phyloP scores from a whole-genome alignment of 805 yeast species.

The Suhomyces xylopsoci region DNA sequence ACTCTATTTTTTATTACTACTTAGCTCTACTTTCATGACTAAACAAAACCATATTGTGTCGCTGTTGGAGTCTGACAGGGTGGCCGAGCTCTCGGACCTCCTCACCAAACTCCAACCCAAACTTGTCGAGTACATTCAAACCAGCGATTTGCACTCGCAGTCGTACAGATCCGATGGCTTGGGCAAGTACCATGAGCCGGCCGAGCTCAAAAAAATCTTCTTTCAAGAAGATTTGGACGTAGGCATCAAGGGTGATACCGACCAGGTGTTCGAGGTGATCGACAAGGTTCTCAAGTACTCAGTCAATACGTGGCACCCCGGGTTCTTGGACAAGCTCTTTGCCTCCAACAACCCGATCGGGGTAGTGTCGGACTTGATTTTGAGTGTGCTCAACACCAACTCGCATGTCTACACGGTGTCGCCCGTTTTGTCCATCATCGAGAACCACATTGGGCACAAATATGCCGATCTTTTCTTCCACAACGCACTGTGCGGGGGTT shows the following conservation, averaged over 20 bases:
- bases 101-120: slow-evolving; percentile 50
- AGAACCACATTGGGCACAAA: slow-evolving; percentile 60
- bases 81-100: slow-evolving; percentile 53
- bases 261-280: slow-evolving; percentile 44
- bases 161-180: slow-evolving; percentile 40
- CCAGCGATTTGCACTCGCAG: slow-evolving; percentile 37
- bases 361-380: slow-evolving; percentile 63
- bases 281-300: slow-evolving; percentile 61
- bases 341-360: slow-evolving; percentile 89
- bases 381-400: slow-evolving; percentile 74
- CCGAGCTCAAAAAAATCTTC: slow-evolving; percentile 36
- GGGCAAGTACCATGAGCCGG: slow-evolving; percentile 54
- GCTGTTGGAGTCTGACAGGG: slow-evolving; percentile 49
- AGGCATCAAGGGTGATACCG: slow-evolving; percentile 9
- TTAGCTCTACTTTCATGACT: neutral
- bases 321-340: slow-evolving; percentile 78
- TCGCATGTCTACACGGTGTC: slow-evolving; percentile 84
- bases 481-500: slow-evolving; percentile 61
- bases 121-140: slow-evolving; percentile 50
- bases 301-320: slow-evolving; percentile 84
- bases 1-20: too few relatives aligned
- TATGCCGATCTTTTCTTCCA: slow-evolving; percentile 65
- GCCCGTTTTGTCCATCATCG: slow-evolving; percentile 74
- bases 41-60: slow-evolving; percentile 12
- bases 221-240: slow-evolving; percentile 4